Evolutionary conservation across 1,284 basidiomycete genomes (phyloP).

Genomic region (Malassezia sp.): DNA sequence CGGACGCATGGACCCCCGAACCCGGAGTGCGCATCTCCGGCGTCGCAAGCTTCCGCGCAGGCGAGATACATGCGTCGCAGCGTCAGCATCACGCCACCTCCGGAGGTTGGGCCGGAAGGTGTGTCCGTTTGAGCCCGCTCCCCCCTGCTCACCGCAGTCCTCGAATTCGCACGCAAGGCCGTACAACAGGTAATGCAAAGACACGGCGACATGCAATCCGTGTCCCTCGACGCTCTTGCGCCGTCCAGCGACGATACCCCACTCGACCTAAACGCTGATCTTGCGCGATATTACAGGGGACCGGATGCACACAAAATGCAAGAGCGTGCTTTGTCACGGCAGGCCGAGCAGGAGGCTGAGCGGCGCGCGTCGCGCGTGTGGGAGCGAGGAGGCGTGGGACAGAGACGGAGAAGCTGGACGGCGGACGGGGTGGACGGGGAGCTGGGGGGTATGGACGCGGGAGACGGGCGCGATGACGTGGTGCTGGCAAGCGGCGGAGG

Average conservation of each 20-base stretch:
- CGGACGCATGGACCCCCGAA: too few relatives aligned
- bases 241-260: slow-evolving; percentile 1
- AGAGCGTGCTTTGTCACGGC: slow-evolving; percentile 20
- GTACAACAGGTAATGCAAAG: slow-evolving; percentile 16
- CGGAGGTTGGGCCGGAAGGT: too few relatives aligned
- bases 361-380: too few relatives aligned
- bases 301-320: slow-evolving; percentile 23
- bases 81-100: slow-evolving; percentile 16
- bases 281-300: slow-evolving; percentile 25
- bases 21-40: background rate
- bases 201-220: slow-evolving; percentile 5
- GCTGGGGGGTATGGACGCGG: slow-evolving; percentile 1
- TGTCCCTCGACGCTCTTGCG: background rate
- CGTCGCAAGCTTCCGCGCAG: background rate
- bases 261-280: slow-evolving; percentile 26
- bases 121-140: too few relatives aligned
- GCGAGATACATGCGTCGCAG: too few relatives aligned
- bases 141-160: slow-evolving; percentile 16
- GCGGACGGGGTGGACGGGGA: slow-evolving; percentile 13
- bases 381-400: too few relatives aligned
- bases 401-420: too few relatives aligned
- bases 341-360: slow-evolving; percentile 13
- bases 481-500: background rate
- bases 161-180: slow-evolving; percentile 17
- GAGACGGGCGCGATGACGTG: background rate